phyloP scores from a whole-genome alignment of 441 rosid species.

The California macrophylla region DNA sequence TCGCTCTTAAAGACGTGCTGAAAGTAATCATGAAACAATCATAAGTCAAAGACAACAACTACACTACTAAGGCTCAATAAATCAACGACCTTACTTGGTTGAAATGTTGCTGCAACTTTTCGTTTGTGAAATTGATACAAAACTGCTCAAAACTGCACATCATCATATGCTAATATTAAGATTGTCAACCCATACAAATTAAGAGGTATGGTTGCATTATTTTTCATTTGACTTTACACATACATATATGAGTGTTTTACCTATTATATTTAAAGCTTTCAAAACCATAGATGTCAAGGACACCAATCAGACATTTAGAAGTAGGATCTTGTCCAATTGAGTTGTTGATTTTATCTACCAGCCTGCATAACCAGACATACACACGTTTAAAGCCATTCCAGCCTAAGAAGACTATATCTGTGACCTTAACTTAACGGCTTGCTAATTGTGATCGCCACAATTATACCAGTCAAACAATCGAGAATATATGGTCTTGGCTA shows the following conservation, averaged over 20 bases:
- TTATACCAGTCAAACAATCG: conserved; percentile 66
- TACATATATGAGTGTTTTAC: conserved; percentile 23
- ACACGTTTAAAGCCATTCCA: background rate
- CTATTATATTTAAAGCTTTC: conserved; percentile 70
- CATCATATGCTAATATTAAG: background rate
- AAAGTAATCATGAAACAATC: conserved; percentile 13
- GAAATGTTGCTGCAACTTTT: conserved; percentile 73
- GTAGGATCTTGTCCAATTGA: conserved; percentile 77
- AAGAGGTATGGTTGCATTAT: background rate
- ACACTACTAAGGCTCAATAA: background rate
- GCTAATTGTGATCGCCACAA: too few relatives aligned
- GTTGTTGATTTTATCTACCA: conserved; percentile 60
- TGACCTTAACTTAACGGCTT: background rate
- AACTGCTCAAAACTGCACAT: conserved; percentile 58
- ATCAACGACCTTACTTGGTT: conserved; percentile 38
- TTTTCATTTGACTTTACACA: background rate
- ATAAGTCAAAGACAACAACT: background rate
- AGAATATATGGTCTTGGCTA: conserved; percentile 64
- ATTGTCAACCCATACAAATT: background rate
- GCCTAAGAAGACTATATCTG: background rate
- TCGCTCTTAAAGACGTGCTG: conserved; percentile 82
- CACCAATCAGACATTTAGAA: conserved; percentile 61
- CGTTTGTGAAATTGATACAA: conserved; percentile 69
- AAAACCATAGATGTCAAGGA: conserved; percentile 72
- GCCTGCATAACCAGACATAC: conserved; percentile 30